Base-by-base conservation (phyloP, 2,329 filamentous ascomycete species). In the Biscogniauxia marginata region DNA sequence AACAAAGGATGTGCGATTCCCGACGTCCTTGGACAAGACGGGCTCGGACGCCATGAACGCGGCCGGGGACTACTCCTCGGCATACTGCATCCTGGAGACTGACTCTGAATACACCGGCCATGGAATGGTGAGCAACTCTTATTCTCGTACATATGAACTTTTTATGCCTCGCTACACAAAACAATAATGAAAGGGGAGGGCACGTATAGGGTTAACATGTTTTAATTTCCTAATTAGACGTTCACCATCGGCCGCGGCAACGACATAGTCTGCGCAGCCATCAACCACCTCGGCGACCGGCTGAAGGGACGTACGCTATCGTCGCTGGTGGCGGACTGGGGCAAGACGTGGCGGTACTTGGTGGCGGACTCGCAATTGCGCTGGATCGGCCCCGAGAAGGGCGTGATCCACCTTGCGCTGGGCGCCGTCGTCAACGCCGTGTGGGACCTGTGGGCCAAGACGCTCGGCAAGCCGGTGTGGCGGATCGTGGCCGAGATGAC, bases 31-130 rank as follows among this genome's bases (percentile, higher is more conserved):
- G 59, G 91, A 96, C 76, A 95, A 93, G 78, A 96, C 91, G n/a
- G 92, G 92, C 67, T 96, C 91, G 7, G 93, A 97, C 83, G 93
- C 91, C 69, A 97, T 96, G 93, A 96, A 97, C 71, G 89, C 90
- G 3, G 91, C 92, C 2, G 90, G 91, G 59, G 91, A 96, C 75
- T 96, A 96, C 77, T 96, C 91, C 1, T 83, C 92, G 11, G 92
- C 93, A n/a, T 97, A 96, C 79, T 96, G 91, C 73, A 93, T 96
- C 67, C 78, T 97, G 49, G 79, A 91, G 70, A 96, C 92, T 0
- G 88, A 96, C 71, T 87, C 88, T 0, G 70, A 81, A 9, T 82
- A 82, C 68, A 80, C 81, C 1, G 90, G 90, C 13, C 90, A 95
- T 70, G 90, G 90, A 68, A 93, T 93, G 89, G 87, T 89, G 71